Conservation (phyloP, 495 filamentous ascomycete species). For the Aspergillus sparsus region DNA sequence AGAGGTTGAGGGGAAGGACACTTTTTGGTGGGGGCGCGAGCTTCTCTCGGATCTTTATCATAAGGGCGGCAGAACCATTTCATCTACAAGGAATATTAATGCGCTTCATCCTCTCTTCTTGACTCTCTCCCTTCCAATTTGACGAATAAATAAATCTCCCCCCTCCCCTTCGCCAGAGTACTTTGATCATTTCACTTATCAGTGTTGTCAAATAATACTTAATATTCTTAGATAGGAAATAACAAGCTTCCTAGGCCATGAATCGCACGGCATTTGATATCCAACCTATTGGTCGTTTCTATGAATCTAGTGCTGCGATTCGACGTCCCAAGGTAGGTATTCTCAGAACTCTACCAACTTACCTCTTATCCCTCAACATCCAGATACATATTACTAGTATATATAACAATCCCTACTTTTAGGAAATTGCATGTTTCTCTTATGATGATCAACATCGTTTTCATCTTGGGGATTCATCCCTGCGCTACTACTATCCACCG, state of each 20-base stretch:
- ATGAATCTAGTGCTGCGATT: conserved; percentile 60
- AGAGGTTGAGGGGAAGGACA: conserved; percentile 7
- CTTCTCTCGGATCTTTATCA: conserved; percentile 14
- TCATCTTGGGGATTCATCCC: conserved; percentile 69
- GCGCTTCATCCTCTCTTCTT: not conserved
- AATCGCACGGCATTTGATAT: conserved; percentile 55
- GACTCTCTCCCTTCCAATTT: not conserved
- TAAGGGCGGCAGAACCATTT: conserved; percentile 14
- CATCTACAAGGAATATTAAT: not conserved
- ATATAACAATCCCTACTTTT: not conserved
- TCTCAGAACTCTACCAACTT: not conserved
- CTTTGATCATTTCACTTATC: not conserved
- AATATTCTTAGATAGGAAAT: conserved; percentile 5
- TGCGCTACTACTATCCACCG: conserved; percentile 88
- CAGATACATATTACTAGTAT: not conserved
- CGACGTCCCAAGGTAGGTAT: conserved; percentile 64
- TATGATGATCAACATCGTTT: conserved; percentile 82
- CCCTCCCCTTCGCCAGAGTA: not conserved
- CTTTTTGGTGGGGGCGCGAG: conserved; percentile 20
- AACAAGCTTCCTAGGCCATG: conserved; percentile 26
- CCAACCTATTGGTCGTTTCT: conserved; percentile 62
- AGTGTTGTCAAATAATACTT: not conserved
- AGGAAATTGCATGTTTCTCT: conserved; percentile 91
- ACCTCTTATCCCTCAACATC: not conserved
- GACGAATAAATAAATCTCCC: not conserved